A percentile compares a stretch with the other conserved stretches of the same genome.
Conservation (phyloP, 2,329 filamentous ascomycete species). For the Microsporum audouinii region DNA sequence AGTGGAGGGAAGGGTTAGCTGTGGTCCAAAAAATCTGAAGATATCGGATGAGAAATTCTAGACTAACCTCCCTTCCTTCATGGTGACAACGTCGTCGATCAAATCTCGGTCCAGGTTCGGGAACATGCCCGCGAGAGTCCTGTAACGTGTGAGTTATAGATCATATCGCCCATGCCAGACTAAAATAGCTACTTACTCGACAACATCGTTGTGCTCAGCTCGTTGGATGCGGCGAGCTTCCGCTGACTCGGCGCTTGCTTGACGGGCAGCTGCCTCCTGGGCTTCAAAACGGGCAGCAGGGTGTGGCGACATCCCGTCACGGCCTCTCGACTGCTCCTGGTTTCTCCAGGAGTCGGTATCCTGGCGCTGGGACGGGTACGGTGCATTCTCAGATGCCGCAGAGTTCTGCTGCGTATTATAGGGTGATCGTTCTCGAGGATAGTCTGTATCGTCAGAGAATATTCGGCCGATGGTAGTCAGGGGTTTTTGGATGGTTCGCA, state of each 20-base stretch:
- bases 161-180: background rate
- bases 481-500: slow-evolving; percentile 83
- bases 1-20: background rate
- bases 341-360: slow-evolving; percentile 13
- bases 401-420: slow-evolving; percentile 23
- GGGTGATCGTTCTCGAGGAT: slow-evolving; percentile 29
- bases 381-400: slow-evolving; percentile 8
- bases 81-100: slow-evolving; percentile 90
- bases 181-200: slow-evolving; percentile 47
- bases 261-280: slow-evolving; percentile 77
- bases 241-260: slow-evolving; percentile 80
- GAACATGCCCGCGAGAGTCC: slow-evolving; percentile 88
- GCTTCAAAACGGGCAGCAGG: slow-evolving; percentile 45
- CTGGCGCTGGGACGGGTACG: slow-evolving; percentile 6
- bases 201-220: slow-evolving; percentile 78
- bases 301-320: slow-evolving; percentile 17
- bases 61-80: slow-evolving; percentile 84
- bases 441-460: slow-evolving; percentile 59
- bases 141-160: slow-evolving; percentile 14
- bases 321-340: slow-evolving; percentile 18
- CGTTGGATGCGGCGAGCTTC: slow-evolving; percentile 73
- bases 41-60: background rate
- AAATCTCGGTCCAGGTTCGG: slow-evolving; percentile 87
- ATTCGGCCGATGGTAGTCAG: slow-evolving; percentile 88
- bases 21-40: background rate